phyloP scores from a whole-genome alignment of 257 asterid species.

The Solanum pinnatisectum region DNA sequence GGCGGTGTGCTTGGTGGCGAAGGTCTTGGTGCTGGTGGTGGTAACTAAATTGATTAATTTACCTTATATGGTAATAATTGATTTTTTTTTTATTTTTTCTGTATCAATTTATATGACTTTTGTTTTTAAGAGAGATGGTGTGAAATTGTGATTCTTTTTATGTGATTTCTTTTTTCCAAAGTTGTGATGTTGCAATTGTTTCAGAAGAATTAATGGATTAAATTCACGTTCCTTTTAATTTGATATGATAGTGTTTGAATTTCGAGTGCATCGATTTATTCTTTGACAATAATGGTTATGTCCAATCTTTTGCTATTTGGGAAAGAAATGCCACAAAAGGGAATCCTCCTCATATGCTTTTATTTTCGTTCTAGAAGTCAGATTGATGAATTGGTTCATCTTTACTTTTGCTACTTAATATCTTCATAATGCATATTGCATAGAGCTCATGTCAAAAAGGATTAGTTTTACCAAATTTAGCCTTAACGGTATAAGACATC shows the following conservation, averaged over 20 bases:
- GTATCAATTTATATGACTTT: neutral
- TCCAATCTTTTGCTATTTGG: too few species aligned
- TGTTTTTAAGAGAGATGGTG: neutral
- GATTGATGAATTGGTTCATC: too few species aligned
- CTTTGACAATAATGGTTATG: too few species aligned
- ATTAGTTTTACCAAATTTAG: too few species aligned
- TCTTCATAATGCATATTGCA: too few species aligned
- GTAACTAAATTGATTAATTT: neutral
- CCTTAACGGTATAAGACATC: too few species aligned
- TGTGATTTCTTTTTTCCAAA: neutral
- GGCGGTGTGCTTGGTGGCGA: neutral
- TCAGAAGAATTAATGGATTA: neutral
- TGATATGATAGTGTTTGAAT: neutral
- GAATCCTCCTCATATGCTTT: too few species aligned
- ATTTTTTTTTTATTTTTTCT: fast-evolving
- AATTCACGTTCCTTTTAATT: neutral
- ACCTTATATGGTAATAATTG: neutral
- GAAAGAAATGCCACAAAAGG: too few species aligned
- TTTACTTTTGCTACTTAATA: too few species aligned
- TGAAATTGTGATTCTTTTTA: neutral
- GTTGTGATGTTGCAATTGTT: neutral
- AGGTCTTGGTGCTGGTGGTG: neutral
- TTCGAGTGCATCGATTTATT: neutral
- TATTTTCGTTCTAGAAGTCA: too few species aligned
- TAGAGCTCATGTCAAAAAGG: too few species aligned